phyloP scores from a whole-genome alignment of 768 basidiomycete species.

The Kwoniella mangroviensis region DNA sequence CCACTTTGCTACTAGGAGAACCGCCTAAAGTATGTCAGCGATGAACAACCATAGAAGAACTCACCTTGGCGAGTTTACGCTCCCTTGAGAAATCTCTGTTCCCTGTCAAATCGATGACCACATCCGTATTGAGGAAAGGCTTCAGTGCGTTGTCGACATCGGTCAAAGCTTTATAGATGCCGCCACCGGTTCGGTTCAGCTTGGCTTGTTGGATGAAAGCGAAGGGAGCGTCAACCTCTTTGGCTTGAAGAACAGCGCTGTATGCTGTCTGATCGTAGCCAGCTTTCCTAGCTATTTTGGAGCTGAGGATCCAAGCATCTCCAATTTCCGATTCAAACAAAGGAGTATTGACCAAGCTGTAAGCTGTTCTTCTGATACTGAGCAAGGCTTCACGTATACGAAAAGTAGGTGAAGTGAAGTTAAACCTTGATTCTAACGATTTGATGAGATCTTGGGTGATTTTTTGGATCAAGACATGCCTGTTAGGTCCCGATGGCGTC shows the following conservation, averaged over 20 bases:
- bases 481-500: conserved; percentile 21
- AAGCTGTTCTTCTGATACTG: conserved; percentile 85
- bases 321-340: conserved; percentile 66
- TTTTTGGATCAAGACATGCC: conserved; percentile 45
- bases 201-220: conserved; percentile 90
- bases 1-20: conserved; percentile 84
- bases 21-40: conserved; percentile 61
- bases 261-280: conserved; percentile 96
- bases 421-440: conserved; percentile 69
- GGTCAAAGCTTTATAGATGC: conserved; percentile 80
- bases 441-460: conserved; percentile 62
- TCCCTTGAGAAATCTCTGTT: conserved; percentile 33
- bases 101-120: conserved; percentile 19
- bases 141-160: conserved; percentile 74
- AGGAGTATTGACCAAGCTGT: conserved; percentile 58
- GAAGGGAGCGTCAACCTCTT: conserved; percentile 71
- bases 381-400: conserved; percentile 84
- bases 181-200: conserved; percentile 75
- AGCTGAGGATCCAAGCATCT: conserved; percentile 84
- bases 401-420: conserved; percentile 82
- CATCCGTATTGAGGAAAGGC: conserved; percentile 30
- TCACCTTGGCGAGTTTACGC: conserved; percentile 68
- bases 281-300: conserved; percentile 95
- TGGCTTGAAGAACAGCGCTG: conserved; percentile 89
- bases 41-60: too few species aligned